These are phyloP conservation scores for Holtermannia corniformis DNA, from an alignment of 768 basidiomycete species.

Conservation along the genomic window DNA sequence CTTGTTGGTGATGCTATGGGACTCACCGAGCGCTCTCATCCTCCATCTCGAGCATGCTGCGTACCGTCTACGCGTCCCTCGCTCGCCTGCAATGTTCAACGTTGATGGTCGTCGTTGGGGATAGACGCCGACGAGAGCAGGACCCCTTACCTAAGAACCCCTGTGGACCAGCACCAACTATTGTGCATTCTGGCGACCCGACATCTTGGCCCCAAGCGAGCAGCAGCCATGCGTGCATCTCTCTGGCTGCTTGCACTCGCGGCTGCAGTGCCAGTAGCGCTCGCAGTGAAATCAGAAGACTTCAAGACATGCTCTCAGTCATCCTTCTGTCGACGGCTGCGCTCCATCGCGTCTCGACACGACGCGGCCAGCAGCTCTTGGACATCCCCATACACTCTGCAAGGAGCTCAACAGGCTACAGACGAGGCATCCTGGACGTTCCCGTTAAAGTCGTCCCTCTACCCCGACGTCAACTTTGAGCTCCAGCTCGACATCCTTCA, in stretches of 20 bases:
- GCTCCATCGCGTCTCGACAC: constrained; percentile 69
- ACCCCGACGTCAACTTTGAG: constrained; percentile 71
- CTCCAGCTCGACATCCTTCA: constrained; percentile 75
- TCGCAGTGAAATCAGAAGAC: constrained; percentile 54
- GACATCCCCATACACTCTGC: constrained; percentile 78
- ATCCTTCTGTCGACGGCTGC: constrained; percentile 86
- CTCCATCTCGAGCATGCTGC: not conserved
- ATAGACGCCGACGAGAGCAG: no score
- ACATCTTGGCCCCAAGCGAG: no score
- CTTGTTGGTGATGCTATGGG: no score
- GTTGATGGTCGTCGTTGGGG: no score
- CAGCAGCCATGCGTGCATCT: no score
- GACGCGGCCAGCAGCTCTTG: constrained; percentile 53
- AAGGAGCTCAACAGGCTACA: constrained; percentile 26
- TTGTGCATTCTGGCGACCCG: no score
- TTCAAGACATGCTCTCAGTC: constrained; percentile 94
- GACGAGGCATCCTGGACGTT: constrained; percentile 52
- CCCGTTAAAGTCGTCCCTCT: constrained; percentile 65
- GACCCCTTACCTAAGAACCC: no score
- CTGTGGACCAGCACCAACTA: no score
- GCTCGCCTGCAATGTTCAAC: no score
- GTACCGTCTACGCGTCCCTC: no score
- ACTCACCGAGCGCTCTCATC: not conserved
- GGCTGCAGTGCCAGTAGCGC: not conserved
- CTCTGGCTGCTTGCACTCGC: not conserved